A percentile compares a stretch with the other conserved stretches of the same genome.
Conservation (phyloP, 164 flowering plant genomes). For the Annona squamosa region DNA sequence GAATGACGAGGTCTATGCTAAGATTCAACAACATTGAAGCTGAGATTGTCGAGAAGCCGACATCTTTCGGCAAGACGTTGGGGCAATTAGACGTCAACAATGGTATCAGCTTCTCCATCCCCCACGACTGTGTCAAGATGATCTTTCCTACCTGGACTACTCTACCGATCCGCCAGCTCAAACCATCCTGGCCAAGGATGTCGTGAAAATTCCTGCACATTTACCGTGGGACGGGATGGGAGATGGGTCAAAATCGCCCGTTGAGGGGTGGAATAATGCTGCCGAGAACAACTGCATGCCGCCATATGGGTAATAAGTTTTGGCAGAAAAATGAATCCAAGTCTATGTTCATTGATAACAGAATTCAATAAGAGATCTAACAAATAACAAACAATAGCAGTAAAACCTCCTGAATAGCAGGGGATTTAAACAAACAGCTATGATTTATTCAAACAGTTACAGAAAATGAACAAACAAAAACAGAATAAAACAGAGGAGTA, state of each 20-base stretch:
- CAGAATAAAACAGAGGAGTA: no score
- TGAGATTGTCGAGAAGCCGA: slow-evolving; percentile 47
- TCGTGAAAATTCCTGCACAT: slow-evolving; percentile 93
- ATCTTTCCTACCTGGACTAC: slow-evolving; percentile 79
- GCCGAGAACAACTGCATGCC: slow-evolving; percentile 22
- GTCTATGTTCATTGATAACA: no score
- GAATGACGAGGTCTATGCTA: slow-evolving; percentile 79
- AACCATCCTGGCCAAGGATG: slow-evolving; percentile 81
- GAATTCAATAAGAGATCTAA: no score
- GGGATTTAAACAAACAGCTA: no score
- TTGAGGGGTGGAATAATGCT: slow-evolving; percentile 48
- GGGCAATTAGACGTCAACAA: slow-evolving; percentile 97
- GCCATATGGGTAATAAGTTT: slow-evolving; percentile 47
- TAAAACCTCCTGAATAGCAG: no score
- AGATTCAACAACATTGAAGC: slow-evolving; percentile 25
- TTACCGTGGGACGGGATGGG: slow-evolving; percentile 78
- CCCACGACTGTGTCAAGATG: slow-evolving; percentile 92
- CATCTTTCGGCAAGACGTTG: slow-evolving; percentile 86
- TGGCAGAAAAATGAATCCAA: no score
- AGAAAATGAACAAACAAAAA: no score
- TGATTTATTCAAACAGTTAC: no score
- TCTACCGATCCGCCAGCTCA: slow-evolving; percentile 92
- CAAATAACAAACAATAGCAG: no score
- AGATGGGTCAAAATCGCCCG: slow-evolving; percentile 28
- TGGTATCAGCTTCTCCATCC: slow-evolving; percentile 96